Evolutionary conservation across 73 alveolate species (phyloP).

Genomic region (Paramecium tetraurelia): DNA sequence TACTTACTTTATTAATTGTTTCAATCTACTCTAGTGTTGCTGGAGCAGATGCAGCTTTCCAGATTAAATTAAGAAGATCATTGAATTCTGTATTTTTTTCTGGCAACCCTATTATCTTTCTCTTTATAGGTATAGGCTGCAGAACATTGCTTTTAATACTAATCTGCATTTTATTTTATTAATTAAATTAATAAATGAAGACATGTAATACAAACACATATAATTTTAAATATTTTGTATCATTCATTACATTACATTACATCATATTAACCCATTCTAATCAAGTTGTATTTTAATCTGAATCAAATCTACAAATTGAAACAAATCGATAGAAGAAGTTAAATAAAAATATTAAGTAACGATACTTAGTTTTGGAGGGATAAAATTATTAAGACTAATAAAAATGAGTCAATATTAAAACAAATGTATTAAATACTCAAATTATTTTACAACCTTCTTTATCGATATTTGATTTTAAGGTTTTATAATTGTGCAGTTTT

Average conservation of each 20-base stretch:
- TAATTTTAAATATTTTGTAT: neutral
- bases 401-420: neutral
- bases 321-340: neutral
- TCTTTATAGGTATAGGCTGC: constrained; percentile 23
- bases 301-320: neutral
- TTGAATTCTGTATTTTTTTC: neutral
- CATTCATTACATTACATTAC: neutral
- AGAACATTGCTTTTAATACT: neutral
- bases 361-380: neutral
- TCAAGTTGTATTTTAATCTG: neutral
- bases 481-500: neutral
- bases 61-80: neutral
- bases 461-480: neutral
- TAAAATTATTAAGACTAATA: neutral
- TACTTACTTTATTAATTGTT: neutral
- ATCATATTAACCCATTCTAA: neutral
- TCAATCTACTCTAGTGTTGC: neutral
- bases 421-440: neutral
- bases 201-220: neutral
- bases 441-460: neutral
- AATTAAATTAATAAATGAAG: neutral
- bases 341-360: neutral
- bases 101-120: neutral
- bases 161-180: neutral
- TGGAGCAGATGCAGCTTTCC: constrained; percentile 30